Evolutionary conservation across 257 asterid genomes (phyloP).

Genomic region (Capsicum pubescens): DNA sequence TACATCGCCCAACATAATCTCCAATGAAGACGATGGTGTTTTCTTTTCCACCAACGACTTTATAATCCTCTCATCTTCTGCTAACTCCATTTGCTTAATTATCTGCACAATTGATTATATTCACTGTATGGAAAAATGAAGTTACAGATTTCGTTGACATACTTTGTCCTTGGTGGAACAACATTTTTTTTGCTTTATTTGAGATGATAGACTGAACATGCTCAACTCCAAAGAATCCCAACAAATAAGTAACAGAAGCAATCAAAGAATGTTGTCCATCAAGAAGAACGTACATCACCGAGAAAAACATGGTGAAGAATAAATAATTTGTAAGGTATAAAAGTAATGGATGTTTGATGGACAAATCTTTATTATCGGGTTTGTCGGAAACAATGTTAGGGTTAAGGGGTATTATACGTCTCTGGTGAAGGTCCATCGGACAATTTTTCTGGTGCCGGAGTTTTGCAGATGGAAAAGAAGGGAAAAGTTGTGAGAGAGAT

Average conservation of each 20-base stretch:
- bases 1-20: slow-evolving; percentile 55
- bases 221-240: slow-evolving; percentile 23
- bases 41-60: slow-evolving; percentile 43
- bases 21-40: slow-evolving; percentile 49
- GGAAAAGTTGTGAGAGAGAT: background rate
- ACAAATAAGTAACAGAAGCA: slow-evolving; percentile 3
- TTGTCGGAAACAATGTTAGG: slow-evolving; percentile 35
- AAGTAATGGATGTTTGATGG: slow-evolving; percentile 38
- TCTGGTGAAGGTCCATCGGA: slow-evolving; percentile 52
- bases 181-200: slow-evolving; percentile 27
- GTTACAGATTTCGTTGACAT: no score
- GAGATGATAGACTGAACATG: slow-evolving; percentile 42
- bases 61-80: slow-evolving; percentile 39
- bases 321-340: slow-evolving; percentile 43
- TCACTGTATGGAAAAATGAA: no score
- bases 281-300: no score
- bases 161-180: background rate
- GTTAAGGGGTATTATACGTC: slow-evolving; percentile 28
- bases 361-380: slow-evolving; percentile 32
- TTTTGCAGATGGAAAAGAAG: background rate
- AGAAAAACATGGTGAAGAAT: no score
- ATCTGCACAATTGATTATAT: no score
- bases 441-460: background rate
- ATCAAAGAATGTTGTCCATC: slow-evolving; percentile 27
- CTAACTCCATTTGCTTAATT: no score